Base-by-base conservation (phyloP, 2,329 filamentous ascomycete genomes). In the Cryoendolithus antarcticus region DNA sequence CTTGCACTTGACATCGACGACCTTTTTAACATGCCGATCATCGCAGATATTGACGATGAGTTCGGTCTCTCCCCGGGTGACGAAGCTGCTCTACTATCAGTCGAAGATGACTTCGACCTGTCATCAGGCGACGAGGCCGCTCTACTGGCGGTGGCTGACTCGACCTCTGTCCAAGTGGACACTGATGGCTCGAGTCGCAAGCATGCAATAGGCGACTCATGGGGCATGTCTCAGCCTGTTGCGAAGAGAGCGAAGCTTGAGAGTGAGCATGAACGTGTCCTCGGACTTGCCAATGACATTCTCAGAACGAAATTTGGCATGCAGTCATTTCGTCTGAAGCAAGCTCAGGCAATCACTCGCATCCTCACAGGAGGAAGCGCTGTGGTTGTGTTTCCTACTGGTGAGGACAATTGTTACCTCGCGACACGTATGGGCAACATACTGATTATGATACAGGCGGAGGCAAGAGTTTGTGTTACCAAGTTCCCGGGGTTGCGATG, bases 401-500 rank as follows among this genome's bases (percentile, higher is more conserved):
- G 49, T 24, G 35, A 39, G 30, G 39, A 21, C 19, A 21, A 4
- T 6, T 27, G 24, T 8, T 27, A 27, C 24, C 24, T 27, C 4
- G 24, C 7, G 7, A 6, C 24, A 6, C 7, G 24, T 27, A 27
- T 8, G 24, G 24, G 7, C 4, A 27, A 27, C 4, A 27, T 27
- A 8, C 24, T 27, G 24, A 27, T 27, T 27, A 27, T 27, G 4
- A 6, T 2, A 10, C 13, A 9, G 61, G 61, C 8, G 62, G 61
- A 10, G 62, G 63, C 12, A 66, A 66, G 47, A 61, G 56, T 41
- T 52, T 66, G 3, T 64, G 62, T 44, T 66, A 61, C 39, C 63
- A 66, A 44, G 52, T 65, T 3, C 66, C 66, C 5, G 64, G 64
- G 9, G 43, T 67, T n/a, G 59, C 57, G 1, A 65, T 66, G 41